Evolutionary conservation across 176 grass and related monocot genomes (phyloP).

Genomic region (Triticum monococcum): DNA sequence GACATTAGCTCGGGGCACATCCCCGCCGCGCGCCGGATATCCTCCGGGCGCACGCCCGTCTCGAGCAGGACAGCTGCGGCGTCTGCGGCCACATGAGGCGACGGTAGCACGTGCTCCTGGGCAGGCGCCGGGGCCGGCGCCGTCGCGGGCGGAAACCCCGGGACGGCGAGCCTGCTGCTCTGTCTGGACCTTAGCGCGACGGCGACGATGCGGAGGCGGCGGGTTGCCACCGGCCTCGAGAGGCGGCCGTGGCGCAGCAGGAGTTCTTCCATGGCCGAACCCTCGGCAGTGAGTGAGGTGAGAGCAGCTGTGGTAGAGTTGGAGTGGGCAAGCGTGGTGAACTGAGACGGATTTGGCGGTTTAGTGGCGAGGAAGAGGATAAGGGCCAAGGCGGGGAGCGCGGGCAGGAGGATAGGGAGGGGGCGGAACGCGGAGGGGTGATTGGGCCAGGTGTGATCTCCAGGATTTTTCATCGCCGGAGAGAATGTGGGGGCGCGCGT

Average conservation of each 20-base stretch:
- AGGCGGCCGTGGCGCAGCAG: slow-evolving; percentile 42
- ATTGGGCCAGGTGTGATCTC: slow-evolving; percentile 50
- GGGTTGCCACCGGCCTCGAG: slow-evolving; percentile 6
- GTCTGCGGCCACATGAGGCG: slow-evolving; percentile 30
- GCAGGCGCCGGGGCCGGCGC: background rate
- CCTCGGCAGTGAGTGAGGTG: background rate
- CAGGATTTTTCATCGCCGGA: slow-evolving; percentile 27
- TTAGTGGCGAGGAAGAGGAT: slow-evolving; percentile 23
- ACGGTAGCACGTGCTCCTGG: slow-evolving; percentile 38
- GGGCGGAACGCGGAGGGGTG: background rate
- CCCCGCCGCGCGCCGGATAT: slow-evolving; percentile 65
- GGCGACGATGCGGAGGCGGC: slow-evolving; percentile 27
- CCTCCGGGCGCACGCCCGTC: slow-evolving; percentile 47
- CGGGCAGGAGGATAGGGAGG: slow-evolving; percentile 30
- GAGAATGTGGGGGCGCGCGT: background rate
- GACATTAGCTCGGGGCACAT: slow-evolving; percentile 92
- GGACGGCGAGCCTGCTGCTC: slow-evolving; percentile 37
- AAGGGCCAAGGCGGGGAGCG: slow-evolving; percentile 28
- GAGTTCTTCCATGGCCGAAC: slow-evolving; percentile 55
- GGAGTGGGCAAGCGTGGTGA: background rate
- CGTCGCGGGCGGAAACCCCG: slow-evolving; percentile 16
- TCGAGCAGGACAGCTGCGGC: slow-evolving; percentile 43
- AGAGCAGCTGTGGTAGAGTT: background rate
- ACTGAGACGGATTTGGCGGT: slow-evolving; percentile 7
- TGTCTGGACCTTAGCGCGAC: slow-evolving; percentile 45